Percentiles rank a stretch among this genome's conserved stretches.
phyloP scores from a whole-genome alignment of 1,284 basidiomycete species.

The Mycosarcoma mackinlayi region DNA sequence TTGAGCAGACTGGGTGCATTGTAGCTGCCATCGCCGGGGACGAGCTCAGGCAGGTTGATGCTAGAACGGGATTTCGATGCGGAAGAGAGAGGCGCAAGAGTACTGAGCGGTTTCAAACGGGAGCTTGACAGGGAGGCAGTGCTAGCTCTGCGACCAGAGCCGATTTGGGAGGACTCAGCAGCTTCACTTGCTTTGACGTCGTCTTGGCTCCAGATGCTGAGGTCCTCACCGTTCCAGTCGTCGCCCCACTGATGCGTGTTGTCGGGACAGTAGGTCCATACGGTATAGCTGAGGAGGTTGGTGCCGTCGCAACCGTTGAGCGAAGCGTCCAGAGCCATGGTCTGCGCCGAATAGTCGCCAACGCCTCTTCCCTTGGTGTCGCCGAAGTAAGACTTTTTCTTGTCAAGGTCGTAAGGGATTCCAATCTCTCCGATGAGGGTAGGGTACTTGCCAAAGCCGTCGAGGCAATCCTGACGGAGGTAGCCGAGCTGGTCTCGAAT shows the following conservation, averaged over 20 bases:
- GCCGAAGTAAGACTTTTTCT: conserved; percentile 77
- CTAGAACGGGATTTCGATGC: conserved; percentile 11
- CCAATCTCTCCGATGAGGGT: conserved; percentile 96
- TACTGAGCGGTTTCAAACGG: conserved; percentile 15
- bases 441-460: conserved; percentile 77
- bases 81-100: conserved; percentile 15
- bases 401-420: conserved; percentile 91
- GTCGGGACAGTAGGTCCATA: conserved; percentile 88
- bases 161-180: not conserved
- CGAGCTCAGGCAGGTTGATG: conserved; percentile 23
- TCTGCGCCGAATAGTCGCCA: conserved; percentile 80
- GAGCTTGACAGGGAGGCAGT: conserved; percentile 10
- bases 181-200: conserved; percentile 72
- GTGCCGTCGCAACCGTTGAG: conserved; percentile 87
- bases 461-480: conserved; percentile 77
- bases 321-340: conserved; percentile 88
- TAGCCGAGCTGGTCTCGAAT: conserved; percentile 85
- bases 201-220: conserved; percentile 84
- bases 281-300: conserved; percentile 83
- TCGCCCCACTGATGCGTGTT: conserved; percentile 88
- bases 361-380: conserved; percentile 55
- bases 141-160: not conserved
- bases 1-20: conserved; percentile 42
- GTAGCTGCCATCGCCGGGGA: conserved; percentile 24
- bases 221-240: conserved; percentile 94